phyloP scores from a whole-genome alignment of 495 filamentous ascomycete species.

The Talaromyces borbonicus region DNA sequence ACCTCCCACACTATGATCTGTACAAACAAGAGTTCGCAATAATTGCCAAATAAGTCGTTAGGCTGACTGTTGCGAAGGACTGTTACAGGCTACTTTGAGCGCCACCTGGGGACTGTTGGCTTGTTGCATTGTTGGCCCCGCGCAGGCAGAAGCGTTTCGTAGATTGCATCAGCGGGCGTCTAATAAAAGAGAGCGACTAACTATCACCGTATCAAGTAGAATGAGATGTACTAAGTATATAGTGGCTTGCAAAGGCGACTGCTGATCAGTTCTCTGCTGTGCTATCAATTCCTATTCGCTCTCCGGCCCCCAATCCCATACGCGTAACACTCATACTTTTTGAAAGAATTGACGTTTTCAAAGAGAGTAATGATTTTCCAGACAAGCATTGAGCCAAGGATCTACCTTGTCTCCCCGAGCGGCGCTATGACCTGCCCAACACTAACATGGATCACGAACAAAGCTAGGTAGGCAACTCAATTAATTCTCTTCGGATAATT shows the following conservation, averaged over 20 bases:
- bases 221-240: background rate
- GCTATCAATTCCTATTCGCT: too few species aligned
- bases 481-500: background rate
- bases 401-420: background rate
- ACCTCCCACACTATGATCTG: background rate
- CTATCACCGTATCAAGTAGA: too few species aligned
- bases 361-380: background rate
- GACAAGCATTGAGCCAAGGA: background rate
- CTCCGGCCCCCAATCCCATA: too few species aligned
- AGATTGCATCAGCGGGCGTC: too few species aligned
- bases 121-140: background rate
- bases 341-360: too few species aligned
- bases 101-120: constrained; percentile 1
- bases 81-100: too few species aligned
- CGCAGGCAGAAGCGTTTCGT: constrained; percentile 1
- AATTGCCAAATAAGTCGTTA: background rate
- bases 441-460: background rate
- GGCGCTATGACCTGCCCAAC: too few species aligned
- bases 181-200: too few species aligned
- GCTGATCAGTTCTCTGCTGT: too few species aligned
- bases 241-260: background rate
- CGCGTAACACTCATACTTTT: too few species aligned
- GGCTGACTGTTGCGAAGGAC: background rate
- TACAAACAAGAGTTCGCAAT: background rate
- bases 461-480: background rate